Conservation (phyloP, 2,329 filamentous ascomycete species). For the Monosporascus sp. region DNA sequence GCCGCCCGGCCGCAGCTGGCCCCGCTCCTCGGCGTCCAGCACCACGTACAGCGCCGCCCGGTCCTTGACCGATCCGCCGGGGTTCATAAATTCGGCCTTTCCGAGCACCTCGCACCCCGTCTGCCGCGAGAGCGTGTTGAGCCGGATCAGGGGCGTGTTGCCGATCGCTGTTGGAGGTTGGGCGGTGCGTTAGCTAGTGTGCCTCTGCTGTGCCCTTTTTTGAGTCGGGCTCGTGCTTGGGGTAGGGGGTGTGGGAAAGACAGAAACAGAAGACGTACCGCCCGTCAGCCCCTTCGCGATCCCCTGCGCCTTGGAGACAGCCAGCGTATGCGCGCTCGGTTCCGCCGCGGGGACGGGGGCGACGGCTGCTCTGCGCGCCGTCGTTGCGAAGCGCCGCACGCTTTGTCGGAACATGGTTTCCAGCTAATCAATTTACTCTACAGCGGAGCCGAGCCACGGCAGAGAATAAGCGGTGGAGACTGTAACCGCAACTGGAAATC, state of each 20-base stretch:
- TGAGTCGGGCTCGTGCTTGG: neutral
- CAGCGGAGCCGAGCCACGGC: too few relatives aligned
- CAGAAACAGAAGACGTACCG: constrained; percentile 46
- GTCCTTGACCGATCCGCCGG: constrained; percentile 93
- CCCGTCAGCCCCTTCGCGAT: constrained; percentile 73
- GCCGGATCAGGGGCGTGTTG: constrained; percentile 88
- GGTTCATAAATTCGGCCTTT: constrained; percentile 99
- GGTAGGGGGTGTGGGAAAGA: neutral
- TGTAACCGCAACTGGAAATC: too few relatives aligned
- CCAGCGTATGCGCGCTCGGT: constrained; percentile 57
- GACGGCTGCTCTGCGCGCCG: constrained; percentile 44
- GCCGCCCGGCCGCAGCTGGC: constrained; percentile 75
- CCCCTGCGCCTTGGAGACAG: constrained; percentile 75
- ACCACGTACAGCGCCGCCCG: constrained; percentile 92
- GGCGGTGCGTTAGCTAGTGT: neutral
- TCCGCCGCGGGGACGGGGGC: constrained; percentile 26
- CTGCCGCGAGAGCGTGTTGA: constrained; percentile 81
- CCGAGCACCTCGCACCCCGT: constrained; percentile 92
- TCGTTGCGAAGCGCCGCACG: constrained; percentile 61
- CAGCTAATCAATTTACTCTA: too few relatives aligned
- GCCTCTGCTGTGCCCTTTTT: constrained; percentile 1
- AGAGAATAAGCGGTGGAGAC: too few relatives aligned
- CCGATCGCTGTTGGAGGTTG: constrained; percentile 66
- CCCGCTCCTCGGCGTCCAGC: constrained; percentile 84
- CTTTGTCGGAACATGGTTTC: constrained; percentile 62